These are phyloP conservation scores for Phytophthora boehmeriae DNA, from an alignment of 352 stramenopile species.

Conservation along the genomic window DNA sequence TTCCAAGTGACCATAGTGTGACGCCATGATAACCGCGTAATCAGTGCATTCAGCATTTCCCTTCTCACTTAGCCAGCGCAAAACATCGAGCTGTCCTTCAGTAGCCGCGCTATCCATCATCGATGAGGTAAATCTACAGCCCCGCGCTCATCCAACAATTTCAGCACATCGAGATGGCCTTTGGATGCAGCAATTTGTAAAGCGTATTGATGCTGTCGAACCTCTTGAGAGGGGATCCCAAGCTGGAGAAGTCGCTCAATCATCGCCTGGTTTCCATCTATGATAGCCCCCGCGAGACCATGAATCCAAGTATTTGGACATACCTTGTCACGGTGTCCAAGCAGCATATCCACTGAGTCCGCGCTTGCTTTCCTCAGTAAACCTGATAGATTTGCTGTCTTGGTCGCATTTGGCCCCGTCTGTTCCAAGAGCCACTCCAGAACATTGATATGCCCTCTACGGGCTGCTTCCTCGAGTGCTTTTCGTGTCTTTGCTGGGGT, in stretches of 20 bases:
- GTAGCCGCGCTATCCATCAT: not conserved
- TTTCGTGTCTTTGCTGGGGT: not conserved
- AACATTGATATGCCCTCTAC: not conserved
- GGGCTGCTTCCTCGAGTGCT: not conserved
- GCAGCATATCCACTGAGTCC: not conserved
- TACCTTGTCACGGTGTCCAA: not conserved
- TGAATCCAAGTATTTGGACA: not conserved
- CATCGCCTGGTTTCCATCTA: not conserved
- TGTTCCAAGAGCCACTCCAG: not conserved
- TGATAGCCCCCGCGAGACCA: not conserved
- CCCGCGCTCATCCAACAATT: not conserved
- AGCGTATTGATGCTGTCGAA: too few species aligned
- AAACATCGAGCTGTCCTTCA: not conserved
- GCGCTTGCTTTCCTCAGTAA: not conserved
- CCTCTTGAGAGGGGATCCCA: too few species aligned
- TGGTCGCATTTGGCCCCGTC: too few species aligned
- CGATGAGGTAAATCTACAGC: not conserved
- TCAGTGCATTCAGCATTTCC: not conserved
- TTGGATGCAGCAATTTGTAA: not conserved
- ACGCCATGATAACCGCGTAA: not conserved
- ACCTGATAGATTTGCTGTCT: not conserved
- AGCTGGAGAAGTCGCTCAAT: not conserved
- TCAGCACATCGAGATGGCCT: not conserved
- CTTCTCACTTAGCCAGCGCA: not conserved
- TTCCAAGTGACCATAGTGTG: not conserved